Evolutionary conservation across 495 filamentous ascomycete species (phyloP).

Genomic region (Aspergillus panamensis): DNA sequence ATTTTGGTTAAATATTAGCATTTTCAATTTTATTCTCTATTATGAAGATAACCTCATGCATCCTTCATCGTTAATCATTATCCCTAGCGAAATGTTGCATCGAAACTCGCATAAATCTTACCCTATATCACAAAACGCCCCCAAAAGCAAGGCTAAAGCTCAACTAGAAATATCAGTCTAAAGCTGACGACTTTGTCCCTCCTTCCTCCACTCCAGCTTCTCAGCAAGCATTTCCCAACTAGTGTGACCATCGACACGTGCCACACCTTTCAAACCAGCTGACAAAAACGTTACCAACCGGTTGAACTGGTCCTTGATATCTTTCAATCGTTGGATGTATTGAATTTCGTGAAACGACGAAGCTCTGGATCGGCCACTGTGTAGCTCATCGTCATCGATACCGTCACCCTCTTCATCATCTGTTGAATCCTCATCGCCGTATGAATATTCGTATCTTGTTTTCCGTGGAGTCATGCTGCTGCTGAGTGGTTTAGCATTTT

Average conservation of each 20-base stretch:
- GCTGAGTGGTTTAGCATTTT: constrained; percentile 9
- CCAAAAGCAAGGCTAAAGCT: neutral
- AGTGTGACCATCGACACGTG: constrained; percentile 44
- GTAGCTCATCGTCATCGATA: neutral
- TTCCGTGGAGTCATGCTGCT: constrained; percentile 5
- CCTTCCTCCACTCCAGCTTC: constrained; percentile 35
- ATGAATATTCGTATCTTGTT: constrained; percentile 15
- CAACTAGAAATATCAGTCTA: neutral
- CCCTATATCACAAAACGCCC: no score
- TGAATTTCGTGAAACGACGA: constrained; percentile 26
- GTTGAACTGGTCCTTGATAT: constrained; percentile 43
- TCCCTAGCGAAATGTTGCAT: no score
- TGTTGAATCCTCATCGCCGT: constrained; percentile 21
- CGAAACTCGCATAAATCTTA: no score
- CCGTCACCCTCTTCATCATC: constrained; percentile 24
- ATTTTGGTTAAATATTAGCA: neutral
- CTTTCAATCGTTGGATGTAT: constrained; percentile 29
- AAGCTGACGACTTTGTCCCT: constrained; percentile 1
- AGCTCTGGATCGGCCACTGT: neutral
- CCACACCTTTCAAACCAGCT: constrained; percentile 44
- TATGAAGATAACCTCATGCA: neutral
- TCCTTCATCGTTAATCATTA: neutral
- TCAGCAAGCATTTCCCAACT: constrained; percentile 54
- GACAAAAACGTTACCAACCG: constrained; percentile 40
- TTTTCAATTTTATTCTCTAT: neutral